Base-by-base conservation (phyloP, 2,329 filamentous ascomycete species). In the Colletotrichum horii region DNA sequence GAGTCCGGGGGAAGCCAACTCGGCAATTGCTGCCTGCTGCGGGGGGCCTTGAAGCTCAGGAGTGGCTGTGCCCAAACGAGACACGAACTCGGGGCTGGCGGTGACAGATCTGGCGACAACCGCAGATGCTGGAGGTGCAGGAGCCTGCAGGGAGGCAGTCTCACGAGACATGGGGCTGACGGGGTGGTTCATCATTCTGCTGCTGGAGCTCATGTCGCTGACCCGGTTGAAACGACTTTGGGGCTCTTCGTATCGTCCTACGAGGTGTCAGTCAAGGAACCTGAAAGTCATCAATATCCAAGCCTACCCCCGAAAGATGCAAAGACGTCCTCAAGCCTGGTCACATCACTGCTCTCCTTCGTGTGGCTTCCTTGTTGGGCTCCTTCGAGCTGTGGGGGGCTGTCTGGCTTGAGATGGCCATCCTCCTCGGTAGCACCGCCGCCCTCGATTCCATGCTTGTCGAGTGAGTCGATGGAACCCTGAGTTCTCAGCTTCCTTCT, bases 231-330 rank as follows among this genome's bases (percentile, higher is more conserved):
- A 78, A 22, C 70, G 77, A 56, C 68, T 70, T 24, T 76, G 68
- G 6, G 76, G 75, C 55, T 75, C 75, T 36, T 77, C 76, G 22
- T 76, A 77, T 36, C 58, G 70, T 26, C 65, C 76, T 78, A 38
- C 36, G n/a, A 43, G 64, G 56, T 12, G 26, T 77, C 22, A 77
- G 74, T 22, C 32, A 26, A 19, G 19, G 34, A 24, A 22, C 34
- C 16, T n/a, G 22, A 5, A 22, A 28, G 8, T 15, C 62, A 32
- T 1, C 11, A 48, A 5, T 61, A 48, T 32, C 15, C 8, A 60
- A 67, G 48, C 82, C 79, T 79, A 88, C 87, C 87, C 82, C 87
- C 86, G 81, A 88, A 88, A 14, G 85, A 83, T 3, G 84, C 85
- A 79, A 88, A 87, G 3, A 86, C 83, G 67, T 87, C 85, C 58